A percentile compares a stretch with the other conserved stretches of the same genome.
phyloP scores from a whole-genome alignment of 2,329 filamentous ascomycete species.

The Exophiala phaeomuriformis region DNA sequence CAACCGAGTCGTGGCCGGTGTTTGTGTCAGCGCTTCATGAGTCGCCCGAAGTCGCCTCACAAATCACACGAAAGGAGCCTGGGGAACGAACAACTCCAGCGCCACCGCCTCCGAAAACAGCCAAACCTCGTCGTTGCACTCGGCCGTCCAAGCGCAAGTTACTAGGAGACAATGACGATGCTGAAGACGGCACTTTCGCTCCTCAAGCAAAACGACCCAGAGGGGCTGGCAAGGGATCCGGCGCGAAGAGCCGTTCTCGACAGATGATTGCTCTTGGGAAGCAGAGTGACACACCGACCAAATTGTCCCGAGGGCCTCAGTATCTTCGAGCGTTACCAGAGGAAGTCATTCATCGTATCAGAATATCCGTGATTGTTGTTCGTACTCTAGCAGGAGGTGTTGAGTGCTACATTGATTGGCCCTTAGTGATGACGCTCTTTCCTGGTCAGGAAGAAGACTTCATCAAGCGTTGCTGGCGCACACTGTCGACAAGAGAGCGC shows the following conservation, averaged over 20 bases:
- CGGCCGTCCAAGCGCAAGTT: conserved; percentile 13
- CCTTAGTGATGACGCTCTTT: conserved; percentile 38
- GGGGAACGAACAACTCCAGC: not conserved
- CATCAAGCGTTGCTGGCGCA: conserved; percentile 35
- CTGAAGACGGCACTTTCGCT: conserved; percentile 7
- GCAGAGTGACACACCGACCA: not conserved
- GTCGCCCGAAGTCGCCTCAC: conserved; percentile 4
- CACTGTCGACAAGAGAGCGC: conserved; percentile 34
- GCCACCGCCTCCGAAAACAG: conserved; percentile 2
- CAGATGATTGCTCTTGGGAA: not conserved
- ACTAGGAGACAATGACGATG: not conserved
- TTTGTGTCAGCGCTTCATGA: conserved; percentile 12
- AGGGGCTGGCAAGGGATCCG: not conserved
- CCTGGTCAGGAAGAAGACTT: conserved; percentile 35
- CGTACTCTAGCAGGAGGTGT: conserved; percentile 40
- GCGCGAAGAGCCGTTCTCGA: not conserved
- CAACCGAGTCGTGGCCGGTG: conserved; percentile 13
- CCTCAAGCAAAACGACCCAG: conserved; percentile 13
- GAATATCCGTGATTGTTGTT: conserved; percentile 39
- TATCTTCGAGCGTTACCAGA: conserved; percentile 14
- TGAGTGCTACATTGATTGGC: conserved; percentile 41
- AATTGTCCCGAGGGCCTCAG: conserved; percentile 4
- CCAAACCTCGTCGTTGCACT: not conserved
- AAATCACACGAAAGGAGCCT: conserved; percentile 1
- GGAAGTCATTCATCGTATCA: conserved; percentile 31